Base-by-base conservation (phyloP, 129 eudicot genomes). In the Escallonia rubra region DNA sequence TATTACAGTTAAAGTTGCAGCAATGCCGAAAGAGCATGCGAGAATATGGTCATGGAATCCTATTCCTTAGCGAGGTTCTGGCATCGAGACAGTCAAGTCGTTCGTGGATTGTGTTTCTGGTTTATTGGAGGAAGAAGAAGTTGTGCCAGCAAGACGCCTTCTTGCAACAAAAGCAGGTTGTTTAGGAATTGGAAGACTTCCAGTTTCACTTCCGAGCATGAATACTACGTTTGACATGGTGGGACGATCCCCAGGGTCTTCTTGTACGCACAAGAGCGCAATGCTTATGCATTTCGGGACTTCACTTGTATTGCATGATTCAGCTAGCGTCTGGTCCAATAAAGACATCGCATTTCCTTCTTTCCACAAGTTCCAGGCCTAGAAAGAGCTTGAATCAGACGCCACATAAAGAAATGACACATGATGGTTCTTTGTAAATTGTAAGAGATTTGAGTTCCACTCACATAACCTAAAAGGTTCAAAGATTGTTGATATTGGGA, bases 311-410 rank as follows among this genome's bases (percentile, higher is more conserved):
- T 62, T 66, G 72, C 78, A 70, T 52, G 78, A 65, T 70, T 78
- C 78, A 6, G 59, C 80, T 66, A 81, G 46, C 8, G 65, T 65
- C 6, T 48, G 14, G 70, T 77, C 82, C 59, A 81, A 53, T 70
- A 81, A 56, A 43, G 34, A 50, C 44, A 82, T 44, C 52, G 81
- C 66, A 10, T 12, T 71, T 62, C 71, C 72, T 8, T 63, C 78
- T 78, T 74, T 64, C 84, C 87, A 82, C 59, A 82, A 78, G 12
- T 78, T 50, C 87, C 84, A 82, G 3, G 81, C 78, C 83, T 82
- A 66, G 48, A 44, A 63, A 47, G 10, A 43, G 34, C 34, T 23
- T 23, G 34, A 23, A 23, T 23, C 50, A 5, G 10, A 9, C 10
- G 10, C 6, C 6, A 46, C 50, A 9, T 46, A 46, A 46, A 46